Base-by-base conservation (phyloP, 1,139 yeast genomes). In the Magnusiomyces starmeri region DNA sequence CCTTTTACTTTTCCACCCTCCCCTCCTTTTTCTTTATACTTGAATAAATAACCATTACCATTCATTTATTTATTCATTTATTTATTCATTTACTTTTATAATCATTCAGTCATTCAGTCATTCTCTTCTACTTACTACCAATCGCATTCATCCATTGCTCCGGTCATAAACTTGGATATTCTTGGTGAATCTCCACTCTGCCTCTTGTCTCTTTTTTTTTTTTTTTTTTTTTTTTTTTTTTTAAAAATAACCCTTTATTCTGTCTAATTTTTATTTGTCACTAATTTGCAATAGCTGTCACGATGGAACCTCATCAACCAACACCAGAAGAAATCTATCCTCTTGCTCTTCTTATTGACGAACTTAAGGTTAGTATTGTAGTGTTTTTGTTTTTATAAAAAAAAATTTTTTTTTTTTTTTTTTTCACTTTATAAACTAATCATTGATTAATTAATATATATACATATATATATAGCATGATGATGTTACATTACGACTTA, bases 271-370 rank as follows among this genome's bases (percentile, higher is more conserved):
- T n/a, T n/a, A n/a, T n/a, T n/a, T n/a, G n/a, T n/a, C n/a, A n/a
- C n/a, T n/a, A n/a, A n/a, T n/a, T n/a, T n/a, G n/a, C n/a, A n/a
- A n/a, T n/a, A n/a, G n/a, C 39, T 20, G 29, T 47, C 40, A 53
- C 50, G 37, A 54, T 54, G 54, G 54, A 54, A n/a, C 47, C 34
- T 35, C 55, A 48, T 25, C 52, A 51, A 39, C 37, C 53, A 25
- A 48, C 57, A 39, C 54, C 62, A 32, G 71, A 82, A 65, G 96
- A 88, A 65, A 76, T 92, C 56, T 92, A 88, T 65, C 98, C 99
- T 51, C 79, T 94, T 69, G 98, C 98, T 16, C 78, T 94, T 63
- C 78, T 94, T 57, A 90, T 94, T 87, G 98, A 94, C 68, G 99
- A 94, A 70, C 78, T 94, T 68, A 85, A 86, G 64, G 70, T 67